Conservation (phyloP, 805 yeast species). For the Kockiozyma suomiensis region DNA sequence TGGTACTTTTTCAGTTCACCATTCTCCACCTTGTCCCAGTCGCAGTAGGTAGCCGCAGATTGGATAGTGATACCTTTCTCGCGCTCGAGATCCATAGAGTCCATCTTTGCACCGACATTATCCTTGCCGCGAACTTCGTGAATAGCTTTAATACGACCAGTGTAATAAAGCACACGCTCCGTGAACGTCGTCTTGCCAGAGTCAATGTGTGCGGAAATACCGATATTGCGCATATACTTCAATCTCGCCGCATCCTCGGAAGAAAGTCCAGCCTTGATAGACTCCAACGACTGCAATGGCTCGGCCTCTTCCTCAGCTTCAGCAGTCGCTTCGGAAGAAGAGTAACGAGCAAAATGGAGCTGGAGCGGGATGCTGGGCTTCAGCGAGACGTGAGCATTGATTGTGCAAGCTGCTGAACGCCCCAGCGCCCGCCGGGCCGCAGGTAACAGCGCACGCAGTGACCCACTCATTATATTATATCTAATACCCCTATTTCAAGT, state of each 20-base stretch:
- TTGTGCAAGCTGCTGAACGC: neutral
- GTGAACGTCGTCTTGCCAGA: slow-evolving; percentile 98
- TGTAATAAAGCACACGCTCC: slow-evolving; percentile 92
- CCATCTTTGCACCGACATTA: slow-evolving; percentile 99
- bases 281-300: slow-evolving; percentile 20
- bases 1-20: slow-evolving; percentile 66
- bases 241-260: slow-evolving; percentile 49
- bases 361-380: neutral
- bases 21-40: slow-evolving; percentile 58
- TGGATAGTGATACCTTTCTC: slow-evolving; percentile 99
- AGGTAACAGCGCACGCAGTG: slow-evolving; percentile 11
- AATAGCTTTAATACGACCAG: slow-evolving; percentile 95
- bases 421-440: slow-evolving; percentile 1
- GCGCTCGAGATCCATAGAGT: slow-evolving; percentile 96
- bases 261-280: slow-evolving; percentile 40
- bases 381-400: neutral
- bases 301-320: slow-evolving; percentile 5
- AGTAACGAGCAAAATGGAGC: neutral
- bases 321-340: slow-evolving; percentile 13
- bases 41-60: slow-evolving; percentile 97
- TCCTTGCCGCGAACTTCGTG: slow-evolving; percentile 93
- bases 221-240: slow-evolving; percentile 80
- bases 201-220: slow-evolving; percentile 97
- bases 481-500: neutral
- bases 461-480: slow-evolving; percentile 3